Conservation (phyloP, 2,329 filamentous ascomycete genomes). For the Arthrobotrys pseudoclavata region DNA sequence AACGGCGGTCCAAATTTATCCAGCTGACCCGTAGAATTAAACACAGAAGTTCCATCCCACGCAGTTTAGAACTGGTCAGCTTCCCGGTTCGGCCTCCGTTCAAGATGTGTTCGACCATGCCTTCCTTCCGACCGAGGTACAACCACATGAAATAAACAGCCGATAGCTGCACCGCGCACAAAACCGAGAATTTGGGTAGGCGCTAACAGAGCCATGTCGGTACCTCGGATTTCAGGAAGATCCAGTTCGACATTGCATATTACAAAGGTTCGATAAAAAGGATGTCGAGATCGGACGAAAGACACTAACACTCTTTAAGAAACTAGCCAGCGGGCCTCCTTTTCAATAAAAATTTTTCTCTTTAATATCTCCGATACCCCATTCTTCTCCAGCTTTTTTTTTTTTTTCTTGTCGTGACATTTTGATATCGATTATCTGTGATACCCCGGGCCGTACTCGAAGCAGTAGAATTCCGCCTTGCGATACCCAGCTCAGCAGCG, state of each 20-base stretch:
- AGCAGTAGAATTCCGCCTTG: slow-evolving; percentile 41
- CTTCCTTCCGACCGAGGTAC: slow-evolving; percentile 60
- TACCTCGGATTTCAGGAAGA: slow-evolving; percentile 56
- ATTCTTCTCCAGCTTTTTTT: slow-evolving; percentile 19
- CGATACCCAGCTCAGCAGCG: slow-evolving; percentile 28
- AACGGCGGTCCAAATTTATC: slow-evolving; percentile 27
- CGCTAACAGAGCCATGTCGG: background rate
- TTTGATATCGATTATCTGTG: slow-evolving; percentile 29
- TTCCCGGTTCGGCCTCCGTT: slow-evolving; percentile 58
- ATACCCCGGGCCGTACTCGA: slow-evolving; percentile 14
- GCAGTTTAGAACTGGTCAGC: slow-evolving; percentile 12
- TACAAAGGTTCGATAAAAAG: slow-evolving; percentile 21
- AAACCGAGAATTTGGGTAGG: slow-evolving; percentile 14
- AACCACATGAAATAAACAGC: slow-evolving; percentile 59
- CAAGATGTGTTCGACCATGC: background rate
- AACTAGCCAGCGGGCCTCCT: slow-evolving; percentile 32
- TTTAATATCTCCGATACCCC: slow-evolving; percentile 44
- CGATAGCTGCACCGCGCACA: slow-evolving; percentile 1
- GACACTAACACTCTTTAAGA: slow-evolving; percentile 34
- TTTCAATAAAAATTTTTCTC: background rate
- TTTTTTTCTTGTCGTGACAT: background rate
- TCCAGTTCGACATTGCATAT: background rate
- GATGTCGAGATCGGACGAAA: slow-evolving; percentile 53
- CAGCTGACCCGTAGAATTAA: slow-evolving; percentile 32
- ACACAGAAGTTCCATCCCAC: slow-evolving; percentile 8